These are phyloP conservation scores for Aspergillus alliaceus DNA, from an alignment of 2,329 filamentous ascomycete genomes.

Conservation along the genomic window DNA sequence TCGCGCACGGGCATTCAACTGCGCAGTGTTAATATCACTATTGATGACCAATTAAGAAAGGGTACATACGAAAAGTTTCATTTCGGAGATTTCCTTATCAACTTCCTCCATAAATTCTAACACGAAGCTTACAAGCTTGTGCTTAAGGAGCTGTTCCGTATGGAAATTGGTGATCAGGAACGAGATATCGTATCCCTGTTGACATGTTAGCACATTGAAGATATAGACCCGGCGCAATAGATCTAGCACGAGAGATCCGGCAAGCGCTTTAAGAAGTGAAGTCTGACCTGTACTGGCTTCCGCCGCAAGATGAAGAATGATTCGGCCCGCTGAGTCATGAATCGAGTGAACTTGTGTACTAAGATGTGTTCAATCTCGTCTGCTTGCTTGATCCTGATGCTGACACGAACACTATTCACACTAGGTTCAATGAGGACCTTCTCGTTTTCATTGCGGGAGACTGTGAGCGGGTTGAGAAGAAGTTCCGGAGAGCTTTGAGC, in stretches of 20 bases:
- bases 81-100: constrained; percentile 99
- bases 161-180: constrained; percentile 99
- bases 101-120: constrained; percentile 99
- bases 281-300: constrained; percentile 84
- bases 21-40: constrained; percentile 22
- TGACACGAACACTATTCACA: constrained; percentile 94
- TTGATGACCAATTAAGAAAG: not conserved
- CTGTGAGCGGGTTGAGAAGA: constrained; percentile 82
- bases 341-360: constrained; percentile 97
- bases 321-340: constrained; percentile 93
- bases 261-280: no score
- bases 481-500: constrained; percentile 90
- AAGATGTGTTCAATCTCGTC: constrained; percentile 98
- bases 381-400: constrained; percentile 98
- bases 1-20: constrained; percentile 94
- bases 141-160: constrained; percentile 97
- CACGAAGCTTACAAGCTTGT: constrained; percentile 98
- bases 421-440: constrained; percentile 93
- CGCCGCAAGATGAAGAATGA: constrained; percentile 94
- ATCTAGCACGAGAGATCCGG: no score
- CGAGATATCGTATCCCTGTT: constrained; percentile 94
- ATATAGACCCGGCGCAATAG: no score
- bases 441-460: constrained; percentile 96
- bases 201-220: constrained; percentile 18
- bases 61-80: constrained; percentile 92